phyloP scores from a whole-genome alignment of 306 rosid species.

The Calophaca sinica region DNA sequence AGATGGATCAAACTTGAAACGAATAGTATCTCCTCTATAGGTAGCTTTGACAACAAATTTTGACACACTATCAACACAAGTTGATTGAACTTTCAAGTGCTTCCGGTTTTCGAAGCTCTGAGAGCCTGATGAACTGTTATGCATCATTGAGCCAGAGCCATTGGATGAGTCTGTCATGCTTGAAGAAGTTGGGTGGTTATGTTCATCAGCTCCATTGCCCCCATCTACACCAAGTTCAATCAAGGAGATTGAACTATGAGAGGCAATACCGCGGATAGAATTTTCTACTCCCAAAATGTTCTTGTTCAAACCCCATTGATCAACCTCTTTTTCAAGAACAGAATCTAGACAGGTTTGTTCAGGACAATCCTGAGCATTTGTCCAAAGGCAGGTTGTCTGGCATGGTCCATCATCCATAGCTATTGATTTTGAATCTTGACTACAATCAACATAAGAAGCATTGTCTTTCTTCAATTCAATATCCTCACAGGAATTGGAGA shows the following conservation, averaged over 20 bases:
- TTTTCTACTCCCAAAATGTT: conserved; percentile 48
- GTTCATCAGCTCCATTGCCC: conserved; percentile 57
- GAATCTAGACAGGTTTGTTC: conserved; percentile 47
- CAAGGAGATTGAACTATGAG: conserved; percentile 61
- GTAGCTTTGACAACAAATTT: conserved; percentile 82
- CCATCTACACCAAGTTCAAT: conserved; percentile 52
- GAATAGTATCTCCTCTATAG: conserved; percentile 72
- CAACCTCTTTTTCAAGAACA: conserved; percentile 45
- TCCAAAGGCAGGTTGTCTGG: conserved; percentile 40
- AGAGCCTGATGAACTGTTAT: conserved; percentile 70
- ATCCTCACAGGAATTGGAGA: conserved; percentile 41
- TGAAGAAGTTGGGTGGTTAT: conserved; percentile 62
- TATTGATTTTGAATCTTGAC: conserved; percentile 54
- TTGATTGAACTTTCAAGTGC: conserved; percentile 49
- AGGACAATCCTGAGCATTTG: conserved; percentile 41
- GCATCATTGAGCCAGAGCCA: conserved; percentile 59
- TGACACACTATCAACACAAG: conserved; percentile 55
- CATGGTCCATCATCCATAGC: conserved; percentile 54
- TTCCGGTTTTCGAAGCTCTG: conserved; percentile 71
- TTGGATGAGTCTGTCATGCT: conserved; percentile 78
- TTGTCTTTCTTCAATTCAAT: conserved; percentile 49
- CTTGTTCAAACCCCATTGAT: conserved; percentile 41
- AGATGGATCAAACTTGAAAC: conserved; percentile 84
- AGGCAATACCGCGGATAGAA: conserved; percentile 39
- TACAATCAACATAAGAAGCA: conserved; percentile 46